Conservation (phyloP, 441 rosid genomes). For the Erodium moschatum region DNA sequence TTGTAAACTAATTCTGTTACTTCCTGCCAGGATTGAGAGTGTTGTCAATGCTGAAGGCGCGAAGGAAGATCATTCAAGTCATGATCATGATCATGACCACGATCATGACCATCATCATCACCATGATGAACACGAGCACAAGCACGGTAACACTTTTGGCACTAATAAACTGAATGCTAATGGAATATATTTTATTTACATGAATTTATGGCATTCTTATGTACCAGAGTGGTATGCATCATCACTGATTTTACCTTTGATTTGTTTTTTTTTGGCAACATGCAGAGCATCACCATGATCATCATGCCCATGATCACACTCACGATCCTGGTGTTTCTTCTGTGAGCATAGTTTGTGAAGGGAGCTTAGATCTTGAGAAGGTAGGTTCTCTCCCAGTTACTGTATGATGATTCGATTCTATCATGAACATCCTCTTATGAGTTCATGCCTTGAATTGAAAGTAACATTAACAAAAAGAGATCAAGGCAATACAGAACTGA, state of each 20-base stretch:
- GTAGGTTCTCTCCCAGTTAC: slow-evolving; percentile 28
- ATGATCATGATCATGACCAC: slow-evolving; percentile 31
- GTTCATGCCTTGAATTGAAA: not conserved
- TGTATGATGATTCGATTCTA: not conserved
- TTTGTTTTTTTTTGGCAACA: slow-evolving; percentile 7
- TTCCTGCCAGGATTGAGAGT: slow-evolving; percentile 65
- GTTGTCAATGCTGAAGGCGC: slow-evolving; percentile 46
- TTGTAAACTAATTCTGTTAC: slow-evolving; percentile 18
- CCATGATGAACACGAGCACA: slow-evolving; percentile 48
- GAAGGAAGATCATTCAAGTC: slow-evolving; percentile 38
- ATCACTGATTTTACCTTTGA: not conserved
- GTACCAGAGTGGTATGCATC: not conserved
- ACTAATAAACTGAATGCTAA: not conserved
- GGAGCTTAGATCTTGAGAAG: slow-evolving; percentile 92
- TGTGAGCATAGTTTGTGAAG: slow-evolving; percentile 88
- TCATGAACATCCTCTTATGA: not conserved
- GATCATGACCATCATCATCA: slow-evolving; percentile 34
- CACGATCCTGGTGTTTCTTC: slow-evolving; percentile 95
- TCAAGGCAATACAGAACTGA: not conserved
- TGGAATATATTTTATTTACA: not conserved
- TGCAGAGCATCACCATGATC: slow-evolving; percentile 66
- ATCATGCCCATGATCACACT: slow-evolving; percentile 69
- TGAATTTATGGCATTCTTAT: not conserved
- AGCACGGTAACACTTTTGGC: slow-evolving; percentile 37
- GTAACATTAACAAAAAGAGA: not conserved